Percentiles rank a stretch among this genome's conserved stretches.
Evolutionary conservation across 2,329 filamentous ascomycete genomes (phyloP).

Genomic region (Fusarium penzigii): DNA sequence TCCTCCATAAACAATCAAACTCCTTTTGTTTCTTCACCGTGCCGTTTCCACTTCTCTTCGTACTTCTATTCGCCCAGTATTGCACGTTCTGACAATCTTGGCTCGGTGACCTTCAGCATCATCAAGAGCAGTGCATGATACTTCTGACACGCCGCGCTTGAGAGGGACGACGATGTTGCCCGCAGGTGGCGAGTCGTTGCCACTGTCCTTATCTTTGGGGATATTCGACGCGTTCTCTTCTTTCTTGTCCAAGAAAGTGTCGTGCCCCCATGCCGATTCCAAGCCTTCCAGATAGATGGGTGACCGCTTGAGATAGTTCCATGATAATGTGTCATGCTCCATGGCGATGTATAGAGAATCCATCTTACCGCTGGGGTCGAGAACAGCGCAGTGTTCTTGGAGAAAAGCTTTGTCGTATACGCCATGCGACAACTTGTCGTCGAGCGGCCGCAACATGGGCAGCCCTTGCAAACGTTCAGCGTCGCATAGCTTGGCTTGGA

Average conservation of each 20-base stretch:
- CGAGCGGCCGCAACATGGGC: slow-evolving; percentile 59
- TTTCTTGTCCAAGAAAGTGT: slow-evolving; percentile 49
- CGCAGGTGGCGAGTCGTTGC: slow-evolving; percentile 22
- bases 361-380: slow-evolving; percentile 54
- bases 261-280: slow-evolving; percentile 56
- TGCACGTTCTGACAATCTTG: slow-evolving; percentile 44
- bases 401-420: slow-evolving; percentile 55
- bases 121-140: slow-evolving; percentile 44
- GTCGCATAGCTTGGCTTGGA: slow-evolving; percentile 61
- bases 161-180: slow-evolving; percentile 27
- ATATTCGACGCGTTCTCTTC: slow-evolving; percentile 35
- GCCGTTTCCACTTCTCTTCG: slow-evolving; percentile 32
- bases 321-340: slow-evolving; percentile 54
- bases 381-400: slow-evolving; percentile 55
- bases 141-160: slow-evolving; percentile 55
- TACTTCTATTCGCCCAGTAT: slow-evolving; percentile 41
- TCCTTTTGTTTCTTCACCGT: slow-evolving; percentile 1
- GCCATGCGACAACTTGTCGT: slow-evolving; percentile 41
- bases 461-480: slow-evolving; percentile 55
- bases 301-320: slow-evolving; percentile 52
- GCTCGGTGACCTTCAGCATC: slow-evolving; percentile 35
- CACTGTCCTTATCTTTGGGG: slow-evolving; percentile 22
- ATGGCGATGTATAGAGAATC: slow-evolving; percentile 63
- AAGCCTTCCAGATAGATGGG: slow-evolving; percentile 53
- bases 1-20: too few relatives aligned